phyloP scores from a whole-genome alignment of 2,329 filamentous ascomycete species.

The Coleophoma eucalyptorum region DNA sequence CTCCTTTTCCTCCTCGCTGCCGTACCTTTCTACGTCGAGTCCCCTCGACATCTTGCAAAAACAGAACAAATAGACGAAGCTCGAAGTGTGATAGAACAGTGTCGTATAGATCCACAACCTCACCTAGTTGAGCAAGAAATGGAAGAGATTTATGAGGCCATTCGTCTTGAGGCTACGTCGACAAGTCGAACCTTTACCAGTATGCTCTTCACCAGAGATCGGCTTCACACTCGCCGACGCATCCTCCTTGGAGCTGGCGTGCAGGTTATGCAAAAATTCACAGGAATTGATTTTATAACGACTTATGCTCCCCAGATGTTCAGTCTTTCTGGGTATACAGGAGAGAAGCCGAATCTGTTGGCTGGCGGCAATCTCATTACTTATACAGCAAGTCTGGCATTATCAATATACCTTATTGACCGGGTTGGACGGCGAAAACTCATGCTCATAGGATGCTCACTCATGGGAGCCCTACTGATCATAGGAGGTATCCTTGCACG shows the following conservation, averaged over 20 bases:
- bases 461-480: slow-evolving; percentile 18
- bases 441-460: slow-evolving; percentile 20
- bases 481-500: slow-evolving; percentile 16
- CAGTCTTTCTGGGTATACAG: slow-evolving; percentile 59
- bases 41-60: slow-evolving; percentile 28
- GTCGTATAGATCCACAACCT: slow-evolving; percentile 30
- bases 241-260: slow-evolving; percentile 57
- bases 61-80: slow-evolving; percentile 17
- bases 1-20: slow-evolving; percentile 33
- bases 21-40: slow-evolving; percentile 34
- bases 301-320: slow-evolving; percentile 62
- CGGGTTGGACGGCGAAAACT: slow-evolving; percentile 54
- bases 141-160: slow-evolving; percentile 20
- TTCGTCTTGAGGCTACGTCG: slow-evolving; percentile 19
- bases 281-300: slow-evolving; percentile 49
- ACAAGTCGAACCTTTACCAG: slow-evolving; percentile 15
- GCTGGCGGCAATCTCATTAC: slow-evolving; percentile 42
- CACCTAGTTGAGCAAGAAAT: slow-evolving; percentile 18
- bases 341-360: slow-evolving; percentile 38
- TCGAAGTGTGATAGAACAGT: slow-evolving; percentile 9
- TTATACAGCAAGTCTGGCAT: slow-evolving; percentile 61
- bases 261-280: slow-evolving; percentile 60
- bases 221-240: slow-evolving; percentile 26
- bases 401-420: slow-evolving; percentile 63
- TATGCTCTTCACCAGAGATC: slow-evolving; percentile 16